Conservation (phyloP, 495 filamentous ascomycete species). For the Tuber indicum region DNA sequence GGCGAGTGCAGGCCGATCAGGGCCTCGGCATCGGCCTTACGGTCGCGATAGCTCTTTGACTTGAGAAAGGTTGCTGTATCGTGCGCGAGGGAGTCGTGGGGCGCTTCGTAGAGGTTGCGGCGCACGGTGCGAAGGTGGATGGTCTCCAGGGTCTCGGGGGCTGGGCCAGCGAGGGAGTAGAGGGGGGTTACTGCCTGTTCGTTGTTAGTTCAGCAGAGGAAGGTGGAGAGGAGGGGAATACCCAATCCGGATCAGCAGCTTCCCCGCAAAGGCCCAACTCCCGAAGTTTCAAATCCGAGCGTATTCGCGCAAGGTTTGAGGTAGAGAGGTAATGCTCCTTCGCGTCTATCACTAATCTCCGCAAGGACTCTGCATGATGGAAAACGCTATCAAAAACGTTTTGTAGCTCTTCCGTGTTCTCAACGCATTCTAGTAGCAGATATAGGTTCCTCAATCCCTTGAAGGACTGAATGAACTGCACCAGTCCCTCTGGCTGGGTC, state of each 20-base stretch:
- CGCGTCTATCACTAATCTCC: slow-evolving; percentile 15
- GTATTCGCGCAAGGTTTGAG: slow-evolving; percentile 9
- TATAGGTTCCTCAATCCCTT: slow-evolving; percentile 19
- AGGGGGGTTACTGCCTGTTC: background rate
- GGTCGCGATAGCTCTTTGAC: slow-evolving; percentile 17
- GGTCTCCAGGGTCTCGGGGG: slow-evolving; percentile 11
- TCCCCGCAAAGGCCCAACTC: slow-evolving; percentile 12
- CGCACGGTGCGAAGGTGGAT: slow-evolving; percentile 22
- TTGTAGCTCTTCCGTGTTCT: background rate
- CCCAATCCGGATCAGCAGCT: background rate
- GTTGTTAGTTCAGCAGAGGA: background rate
- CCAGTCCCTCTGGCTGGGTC: slow-evolving; percentile 6
- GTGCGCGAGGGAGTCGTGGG: slow-evolving; percentile 9
- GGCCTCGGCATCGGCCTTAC: slow-evolving; percentile 16
- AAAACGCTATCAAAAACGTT: slow-evolving; percentile 13
- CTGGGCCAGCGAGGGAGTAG: background rate
- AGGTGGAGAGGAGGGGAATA: background rate
- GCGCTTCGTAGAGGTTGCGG: slow-evolving; percentile 4
- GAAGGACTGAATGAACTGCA: slow-evolving; percentile 9
- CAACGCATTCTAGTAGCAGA: slow-evolving; percentile 13
- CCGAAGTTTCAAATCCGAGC: slow-evolving; percentile 5
- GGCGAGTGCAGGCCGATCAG: slow-evolving; percentile 8
- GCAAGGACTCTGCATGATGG: slow-evolving; percentile 13
- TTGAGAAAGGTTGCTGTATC: slow-evolving; percentile 13
- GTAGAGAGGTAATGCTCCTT: slow-evolving; percentile 15